A percentile compares a stretch with the other conserved stretches of the same genome.
These are phyloP conservation scores for Amanita rimosa DNA, from an alignment of 768 basidiomycete genomes.

Conservation along the genomic window DNA sequence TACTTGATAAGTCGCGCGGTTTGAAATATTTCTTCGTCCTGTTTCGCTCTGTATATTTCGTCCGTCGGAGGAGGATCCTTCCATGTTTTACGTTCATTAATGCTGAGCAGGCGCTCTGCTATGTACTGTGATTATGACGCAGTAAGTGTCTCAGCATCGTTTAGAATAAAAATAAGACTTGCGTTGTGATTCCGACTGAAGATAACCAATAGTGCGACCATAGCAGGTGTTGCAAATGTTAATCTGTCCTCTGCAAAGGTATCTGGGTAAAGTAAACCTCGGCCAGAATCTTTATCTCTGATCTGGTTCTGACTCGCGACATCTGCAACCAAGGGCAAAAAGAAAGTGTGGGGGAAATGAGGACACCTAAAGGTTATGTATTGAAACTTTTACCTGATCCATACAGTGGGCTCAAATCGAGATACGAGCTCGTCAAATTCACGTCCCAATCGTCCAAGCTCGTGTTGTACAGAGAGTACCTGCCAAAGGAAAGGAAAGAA, in stretches of 20 bases:
- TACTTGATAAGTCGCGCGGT: slow-evolving; percentile 42
- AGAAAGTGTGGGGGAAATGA: background rate
- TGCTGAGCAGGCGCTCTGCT: slow-evolving; percentile 36
- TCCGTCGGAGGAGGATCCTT: slow-evolving; percentile 27
- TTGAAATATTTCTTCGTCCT: slow-evolving; percentile 52
- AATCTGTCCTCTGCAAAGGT: slow-evolving; percentile 42
- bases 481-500: no score
- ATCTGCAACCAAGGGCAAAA: slow-evolving; percentile 14
- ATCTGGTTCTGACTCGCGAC: slow-evolving; percentile 28
- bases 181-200: slow-evolving; percentile 54
- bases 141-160: background rate
- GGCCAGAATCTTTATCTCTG: slow-evolving; percentile 34
- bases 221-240: slow-evolving; percentile 40
- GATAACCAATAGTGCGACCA: slow-evolving; percentile 41
- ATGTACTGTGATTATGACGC: slow-evolving; percentile 28
- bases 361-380: background rate
- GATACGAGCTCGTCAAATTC: slow-evolving; percentile 45
- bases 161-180: slow-evolving; percentile 9
- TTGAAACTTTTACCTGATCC: slow-evolving; percentile 29
- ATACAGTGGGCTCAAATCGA: slow-evolving; percentile 47
- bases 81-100: slow-evolving; percentile 43
- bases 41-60: slow-evolving; percentile 12
- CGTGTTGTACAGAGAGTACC: slow-evolving; percentile 43
- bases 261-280: slow-evolving; percentile 43
- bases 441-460: slow-evolving; percentile 27